A percentile compares a stretch with the other conserved stretches of the same genome.
phyloP scores from a whole-genome alignment of 805 yeast genomes.

The Saccharomyces mikatae region DNA sequence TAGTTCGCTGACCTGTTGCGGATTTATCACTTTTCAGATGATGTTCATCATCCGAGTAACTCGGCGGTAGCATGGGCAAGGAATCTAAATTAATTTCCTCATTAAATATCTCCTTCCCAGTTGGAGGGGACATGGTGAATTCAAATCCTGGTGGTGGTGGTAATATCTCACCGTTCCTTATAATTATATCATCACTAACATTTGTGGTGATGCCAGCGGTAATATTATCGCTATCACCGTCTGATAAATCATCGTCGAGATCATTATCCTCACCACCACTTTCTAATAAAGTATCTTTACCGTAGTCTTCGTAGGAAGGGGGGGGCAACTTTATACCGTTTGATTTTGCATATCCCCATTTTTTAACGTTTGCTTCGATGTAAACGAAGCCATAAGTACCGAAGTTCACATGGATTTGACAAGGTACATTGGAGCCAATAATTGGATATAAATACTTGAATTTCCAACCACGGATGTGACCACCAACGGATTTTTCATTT shows the following conservation, averaged over 20 bases:
- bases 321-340: constrained; percentile 89
- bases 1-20: not conserved
- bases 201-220: not conserved
- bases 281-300: constrained; percentile 70
- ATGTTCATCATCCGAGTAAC: constrained; percentile 24
- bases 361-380: constrained; percentile 87
- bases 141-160: constrained; percentile 35
- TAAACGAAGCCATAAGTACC: constrained; percentile 87
- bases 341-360: constrained; percentile 91
- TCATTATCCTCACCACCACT: constrained; percentile 46
- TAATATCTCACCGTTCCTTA: constrained; percentile 22
- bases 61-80: constrained; percentile 34
- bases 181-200: not conserved
- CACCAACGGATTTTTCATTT: constrained; percentile 72
- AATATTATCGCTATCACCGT: constrained; percentile 10
- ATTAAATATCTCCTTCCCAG: constrained; percentile 2
- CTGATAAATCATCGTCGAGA: constrained; percentile 27
- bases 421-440: constrained; percentile 74
- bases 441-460: constrained; percentile 74
- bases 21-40: not conserved
- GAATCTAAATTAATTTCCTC: constrained; percentile 31
- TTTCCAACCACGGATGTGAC: constrained; percentile 66
- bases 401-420: constrained; percentile 77
- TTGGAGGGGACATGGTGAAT: constrained; percentile 23
- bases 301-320: constrained; percentile 79